Percentiles rank a stretch among this genome's conserved stretches.
Conservation (phyloP, 2,329 filamentous ascomycete species). For the Sporothrix sp. region DNA sequence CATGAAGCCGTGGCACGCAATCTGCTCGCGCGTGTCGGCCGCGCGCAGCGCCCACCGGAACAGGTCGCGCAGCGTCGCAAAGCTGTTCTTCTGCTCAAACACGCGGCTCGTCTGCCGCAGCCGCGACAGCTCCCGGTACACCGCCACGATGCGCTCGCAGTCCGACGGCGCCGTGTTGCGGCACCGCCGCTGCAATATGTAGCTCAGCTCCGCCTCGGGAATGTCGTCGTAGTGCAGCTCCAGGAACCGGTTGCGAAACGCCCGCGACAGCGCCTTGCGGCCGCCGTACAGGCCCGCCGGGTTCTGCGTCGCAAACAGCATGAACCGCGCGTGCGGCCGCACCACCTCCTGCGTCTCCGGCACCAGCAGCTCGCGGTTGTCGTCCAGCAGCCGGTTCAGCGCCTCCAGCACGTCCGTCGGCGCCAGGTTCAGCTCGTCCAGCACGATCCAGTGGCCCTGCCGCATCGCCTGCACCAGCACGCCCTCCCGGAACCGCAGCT, state of each 20-base stretch:
- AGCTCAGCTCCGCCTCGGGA: conserved; percentile 84
- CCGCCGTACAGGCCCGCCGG: conserved; percentile 92
- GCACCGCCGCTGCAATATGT: conserved; percentile 80
- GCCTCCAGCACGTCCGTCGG: conserved; percentile 96
- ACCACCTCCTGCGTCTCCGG: conserved; percentile 95
- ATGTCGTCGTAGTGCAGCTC: conserved; percentile 98
- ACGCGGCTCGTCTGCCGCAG: conserved; percentile 81
- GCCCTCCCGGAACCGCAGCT: conserved; percentile 84
- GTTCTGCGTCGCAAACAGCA: conserved; percentile 97
- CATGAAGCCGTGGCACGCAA: conserved; percentile 93
- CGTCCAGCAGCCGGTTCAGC: conserved; percentile 86
- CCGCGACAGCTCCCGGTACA: conserved; percentile 86
- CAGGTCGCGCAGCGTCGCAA: conserved; percentile 88
- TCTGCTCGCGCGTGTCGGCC: conserved; percentile 75
- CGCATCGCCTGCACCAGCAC: conserved; percentile 85
- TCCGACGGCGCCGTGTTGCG: conserved; percentile 82
- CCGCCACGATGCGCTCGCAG: conserved; percentile 79
- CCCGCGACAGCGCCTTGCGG: conserved; percentile 82
- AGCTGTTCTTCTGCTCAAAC: conserved; percentile 96
- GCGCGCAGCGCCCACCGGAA: conserved; percentile 88
- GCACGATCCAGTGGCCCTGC: conserved; percentile 93
- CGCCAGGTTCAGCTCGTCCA: conserved; percentile 94
- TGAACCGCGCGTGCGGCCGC: conserved; percentile 86
- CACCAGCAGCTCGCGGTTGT: conserved; percentile 90
- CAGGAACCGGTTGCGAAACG: conserved; percentile 92